phyloP scores from a whole-genome alignment of 2,329 filamentous ascomycete genomes.

The Tolypocladium endophyticum region DNA sequence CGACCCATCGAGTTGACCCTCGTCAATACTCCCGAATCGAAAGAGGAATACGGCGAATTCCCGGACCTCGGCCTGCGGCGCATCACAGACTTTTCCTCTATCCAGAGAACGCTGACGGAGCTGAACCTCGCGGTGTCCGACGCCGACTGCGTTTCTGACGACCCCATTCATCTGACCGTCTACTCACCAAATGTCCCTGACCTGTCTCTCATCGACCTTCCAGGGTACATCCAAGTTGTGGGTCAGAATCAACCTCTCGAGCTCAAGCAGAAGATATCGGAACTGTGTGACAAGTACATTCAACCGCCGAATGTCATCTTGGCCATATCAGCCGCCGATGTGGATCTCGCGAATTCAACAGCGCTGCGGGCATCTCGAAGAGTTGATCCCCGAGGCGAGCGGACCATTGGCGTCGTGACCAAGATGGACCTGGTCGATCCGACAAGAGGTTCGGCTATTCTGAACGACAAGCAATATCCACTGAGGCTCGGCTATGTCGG shows the following conservation, averaged over 20 bases:
- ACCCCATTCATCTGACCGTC: conserved; percentile 91
- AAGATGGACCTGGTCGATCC: conserved; percentile 98
- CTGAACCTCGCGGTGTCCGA: conserved; percentile 89
- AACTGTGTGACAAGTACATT: conserved; percentile 97
- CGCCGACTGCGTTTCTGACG: conserved; percentile 85
- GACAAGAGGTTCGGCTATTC: conserved; percentile 62
- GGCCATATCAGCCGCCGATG: conserved; percentile 93
- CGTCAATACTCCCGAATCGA: conserved; percentile 83
- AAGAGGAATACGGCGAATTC: conserved; percentile 90
- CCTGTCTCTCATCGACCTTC: conserved; percentile 88
- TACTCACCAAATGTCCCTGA: conserved; percentile 94
- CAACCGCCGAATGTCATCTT: conserved; percentile 92
- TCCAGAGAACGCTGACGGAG: conserved; percentile 89
- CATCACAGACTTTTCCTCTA: conserved; percentile 82
- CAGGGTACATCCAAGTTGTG: conserved; percentile 93
- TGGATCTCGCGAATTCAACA: conserved; percentile 93
- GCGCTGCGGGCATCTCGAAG: conserved; percentile 80
- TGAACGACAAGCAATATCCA: conserved; percentile 87
- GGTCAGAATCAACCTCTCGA: conserved; percentile 83
- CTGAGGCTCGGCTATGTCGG: conserved; percentile 93
- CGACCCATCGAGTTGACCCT: conserved; percentile 92
- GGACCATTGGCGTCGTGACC: conserved; percentile 96
- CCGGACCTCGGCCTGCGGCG: conserved; percentile 82
- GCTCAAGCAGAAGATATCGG: conserved; percentile 89
- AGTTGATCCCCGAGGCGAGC: conserved; percentile 87